phyloP scores from a whole-genome alignment of 805 yeast species.

The Pichia deserticola region DNA sequence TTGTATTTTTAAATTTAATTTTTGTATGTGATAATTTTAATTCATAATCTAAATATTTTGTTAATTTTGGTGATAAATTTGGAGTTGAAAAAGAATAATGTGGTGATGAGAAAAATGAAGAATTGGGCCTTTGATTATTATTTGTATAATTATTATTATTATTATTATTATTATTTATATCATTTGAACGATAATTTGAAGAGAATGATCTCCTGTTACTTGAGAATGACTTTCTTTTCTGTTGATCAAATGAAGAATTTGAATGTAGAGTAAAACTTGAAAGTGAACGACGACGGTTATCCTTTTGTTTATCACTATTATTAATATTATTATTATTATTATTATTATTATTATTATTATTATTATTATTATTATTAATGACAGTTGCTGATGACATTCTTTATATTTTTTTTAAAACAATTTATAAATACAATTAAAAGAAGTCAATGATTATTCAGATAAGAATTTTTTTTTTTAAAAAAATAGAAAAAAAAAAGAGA shows the following conservation, averaged over 20 bases:
- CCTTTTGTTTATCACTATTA: not conserved
- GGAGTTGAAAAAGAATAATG: constrained; percentile 11
- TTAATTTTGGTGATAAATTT: constrained; percentile 1
- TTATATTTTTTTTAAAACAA: too few relatives aligned
- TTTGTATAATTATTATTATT: not conserved
- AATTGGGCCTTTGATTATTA: not conserved
- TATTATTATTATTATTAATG: too few relatives aligned
- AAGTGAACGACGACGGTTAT: constrained; percentile 5
- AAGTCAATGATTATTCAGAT: too few relatives aligned
- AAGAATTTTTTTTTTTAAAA: too few relatives aligned
- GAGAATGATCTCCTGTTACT: constrained; percentile 6
- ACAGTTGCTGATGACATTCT: too few relatives aligned
- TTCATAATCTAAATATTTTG: constrained; percentile 17
- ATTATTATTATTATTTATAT: not conserved
- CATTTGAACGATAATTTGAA: not conserved
- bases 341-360: not conserved
- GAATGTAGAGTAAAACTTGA: constrained; percentile 4
- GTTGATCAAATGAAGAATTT: constrained; percentile 5
- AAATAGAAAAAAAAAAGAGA: too few relatives aligned
- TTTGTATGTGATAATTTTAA: constrained; percentile 14
- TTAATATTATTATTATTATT: not conserved
- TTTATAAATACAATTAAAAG: too few relatives aligned
- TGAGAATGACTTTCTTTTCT: constrained; percentile 4
- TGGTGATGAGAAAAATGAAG: constrained; percentile 7
- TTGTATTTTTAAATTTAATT: constrained; percentile 7